Conservation (phyloP, 352 stramenopile species). For the Globisporangium radiosum region DNA sequence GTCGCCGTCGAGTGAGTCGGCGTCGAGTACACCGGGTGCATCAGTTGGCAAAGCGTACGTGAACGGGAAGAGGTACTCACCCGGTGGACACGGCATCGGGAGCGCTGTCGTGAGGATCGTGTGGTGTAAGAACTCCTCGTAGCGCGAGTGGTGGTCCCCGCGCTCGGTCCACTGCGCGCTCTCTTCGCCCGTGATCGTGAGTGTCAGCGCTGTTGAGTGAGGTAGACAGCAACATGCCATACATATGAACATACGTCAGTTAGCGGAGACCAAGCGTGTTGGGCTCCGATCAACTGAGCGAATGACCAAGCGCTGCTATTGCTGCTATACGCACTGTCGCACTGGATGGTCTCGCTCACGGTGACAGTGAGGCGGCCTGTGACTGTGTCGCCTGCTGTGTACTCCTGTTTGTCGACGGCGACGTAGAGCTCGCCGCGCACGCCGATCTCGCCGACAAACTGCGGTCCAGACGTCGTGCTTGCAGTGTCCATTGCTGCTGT, state of each 20-base stretch:
- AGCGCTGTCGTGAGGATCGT: slow-evolving; percentile 47
- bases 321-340: slow-evolving; percentile 32
- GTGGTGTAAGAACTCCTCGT: slow-evolving; percentile 58
- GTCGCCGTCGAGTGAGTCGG: slow-evolving; percentile 41
- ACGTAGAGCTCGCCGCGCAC: slow-evolving; percentile 61
- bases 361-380: slow-evolving; percentile 45
- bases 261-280: not conserved
- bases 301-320: too few relatives aligned
- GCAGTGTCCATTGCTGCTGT: slow-evolving; percentile 7
- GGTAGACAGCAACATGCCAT: not conserved
- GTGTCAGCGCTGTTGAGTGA: slow-evolving; percentile 34
- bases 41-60: slow-evolving; percentile 47
- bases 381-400: slow-evolving; percentile 47
- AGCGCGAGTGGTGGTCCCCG: slow-evolving; percentile 57
- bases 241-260: not conserved
- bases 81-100: slow-evolving; percentile 43
- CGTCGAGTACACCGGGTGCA: slow-evolving; percentile 51
- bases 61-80: slow-evolving; percentile 69
- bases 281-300: too few relatives aligned
- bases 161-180: slow-evolving; percentile 61
- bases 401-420: slow-evolving; percentile 51
- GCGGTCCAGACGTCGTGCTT: slow-evolving; percentile 11
- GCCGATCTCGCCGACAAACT: slow-evolving; percentile 52
- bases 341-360: slow-evolving; percentile 47
- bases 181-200: slow-evolving; percentile 51